Evolutionary conservation across 169 alveolate genomes (phyloP).

Genomic region (Eimeria necatrix): DNA sequence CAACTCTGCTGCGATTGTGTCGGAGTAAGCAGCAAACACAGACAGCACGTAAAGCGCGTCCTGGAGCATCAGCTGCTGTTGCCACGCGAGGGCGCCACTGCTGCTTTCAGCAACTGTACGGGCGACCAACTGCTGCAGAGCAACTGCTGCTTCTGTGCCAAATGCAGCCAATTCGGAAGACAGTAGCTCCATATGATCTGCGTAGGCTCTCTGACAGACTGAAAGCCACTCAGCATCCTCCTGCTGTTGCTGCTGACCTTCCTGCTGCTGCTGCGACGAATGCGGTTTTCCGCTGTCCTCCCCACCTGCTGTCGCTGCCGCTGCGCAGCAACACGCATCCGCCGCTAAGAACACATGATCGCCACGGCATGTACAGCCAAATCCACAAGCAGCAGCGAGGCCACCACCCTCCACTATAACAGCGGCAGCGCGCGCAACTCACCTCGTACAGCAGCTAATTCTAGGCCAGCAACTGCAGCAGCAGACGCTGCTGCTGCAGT

Average conservation of each 20-base stretch:
- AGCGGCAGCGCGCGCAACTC: constrained; percentile 15
- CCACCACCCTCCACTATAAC: background rate
- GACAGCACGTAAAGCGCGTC: constrained; percentile 47
- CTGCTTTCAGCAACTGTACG: constrained; percentile 2
- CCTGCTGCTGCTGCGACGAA: constrained; percentile 4
- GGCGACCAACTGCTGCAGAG: constrained; percentile 40
- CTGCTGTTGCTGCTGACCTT: constrained; percentile 11
- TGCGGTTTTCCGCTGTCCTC: background rate
- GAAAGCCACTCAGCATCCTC: constrained; percentile 33
- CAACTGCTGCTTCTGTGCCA: constrained; percentile 38
- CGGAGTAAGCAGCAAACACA: constrained; percentile 52
- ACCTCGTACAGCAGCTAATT: constrained; percentile 30
- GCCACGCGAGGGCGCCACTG: constrained; percentile 61
- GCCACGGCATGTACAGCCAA: background rate
- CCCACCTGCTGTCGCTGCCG: constrained; percentile 36
- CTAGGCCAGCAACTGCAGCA: constrained; percentile 64
- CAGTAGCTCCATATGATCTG: constrained; percentile 53
- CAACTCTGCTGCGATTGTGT: constrained; percentile 41
- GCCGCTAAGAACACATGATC: background rate
- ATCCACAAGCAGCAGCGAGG: constrained; percentile 18
- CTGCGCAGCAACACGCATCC: constrained; percentile 28
- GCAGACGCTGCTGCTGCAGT: constrained; percentile 62
- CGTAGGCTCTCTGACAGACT: constrained; percentile 32
- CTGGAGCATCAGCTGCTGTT: constrained; percentile 60
- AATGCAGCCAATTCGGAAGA: constrained; percentile 10